Conservation (phyloP, 768 basidiomycete genomes). For the Boletus coccyginus region DNA sequence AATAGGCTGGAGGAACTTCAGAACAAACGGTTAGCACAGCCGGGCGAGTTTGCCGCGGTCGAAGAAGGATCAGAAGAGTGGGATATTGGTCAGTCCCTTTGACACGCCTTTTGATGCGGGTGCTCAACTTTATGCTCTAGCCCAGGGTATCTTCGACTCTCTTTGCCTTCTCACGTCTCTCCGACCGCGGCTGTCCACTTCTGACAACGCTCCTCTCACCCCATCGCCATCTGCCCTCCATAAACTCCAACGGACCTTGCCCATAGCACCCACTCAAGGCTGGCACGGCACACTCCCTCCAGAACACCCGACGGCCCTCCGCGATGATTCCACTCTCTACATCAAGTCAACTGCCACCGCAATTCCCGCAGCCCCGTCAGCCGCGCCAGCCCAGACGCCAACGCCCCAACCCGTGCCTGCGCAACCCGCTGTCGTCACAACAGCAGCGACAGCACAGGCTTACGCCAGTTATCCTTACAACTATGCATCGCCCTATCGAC, state of each 20-base stretch:
- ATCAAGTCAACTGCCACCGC: constrained; percentile 46
- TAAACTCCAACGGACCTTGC: constrained; percentile 69
- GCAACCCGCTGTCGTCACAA: constrained; percentile 20
- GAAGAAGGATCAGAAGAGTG: constrained; percentile 78
- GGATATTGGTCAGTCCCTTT: constrained; percentile 61
- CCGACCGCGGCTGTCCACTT: constrained; percentile 56
- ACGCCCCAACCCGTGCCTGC: constrained; percentile 26
- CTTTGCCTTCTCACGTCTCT: constrained; percentile 65
- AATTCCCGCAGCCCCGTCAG: constrained; percentile 32
- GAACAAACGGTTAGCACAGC: constrained; percentile 46
- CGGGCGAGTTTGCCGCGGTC: constrained; percentile 45
- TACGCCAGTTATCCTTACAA: constrained; percentile 35
- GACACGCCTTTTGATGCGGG: constrained; percentile 1
- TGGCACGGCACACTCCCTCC: constrained; percentile 76
- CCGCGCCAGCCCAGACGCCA: constrained; percentile 35
- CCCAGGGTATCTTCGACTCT: constrained; percentile 70
- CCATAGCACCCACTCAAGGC: constrained; percentile 53
- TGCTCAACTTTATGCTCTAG: constrained; percentile 38
- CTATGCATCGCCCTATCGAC: constrained; percentile 34
- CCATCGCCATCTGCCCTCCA: constrained; percentile 67
- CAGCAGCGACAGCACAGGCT: constrained; percentile 27
- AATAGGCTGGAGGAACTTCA: constrained; percentile 66
- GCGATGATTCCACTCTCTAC: constrained; percentile 74
- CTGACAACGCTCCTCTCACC: constrained; percentile 45
- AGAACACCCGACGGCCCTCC: constrained; percentile 55